Evolutionary conservation across 352 stramenopile species (phyloP), one percentile per base, ranked within the genome.

Genomic region (Phytophthora rubi): DNA sequence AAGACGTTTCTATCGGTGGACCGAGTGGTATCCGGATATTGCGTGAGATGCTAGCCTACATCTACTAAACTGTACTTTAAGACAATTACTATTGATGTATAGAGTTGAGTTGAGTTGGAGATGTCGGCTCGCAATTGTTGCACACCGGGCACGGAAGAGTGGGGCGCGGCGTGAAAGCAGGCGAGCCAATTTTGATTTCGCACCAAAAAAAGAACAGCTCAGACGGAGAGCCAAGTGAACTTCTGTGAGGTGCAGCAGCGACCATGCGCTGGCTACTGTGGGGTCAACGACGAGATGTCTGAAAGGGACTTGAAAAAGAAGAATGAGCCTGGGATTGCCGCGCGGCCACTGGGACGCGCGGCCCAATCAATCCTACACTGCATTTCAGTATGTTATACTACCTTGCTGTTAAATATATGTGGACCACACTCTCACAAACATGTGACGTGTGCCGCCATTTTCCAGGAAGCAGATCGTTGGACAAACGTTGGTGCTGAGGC

Each of bases 61-160:
- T 42, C 35, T 42, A 42, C 35, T 42, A n/a, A 30, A 53, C 13
- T 49, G 4, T 28, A 28, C 45, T 8, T 16, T 52, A 52, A 3
- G 6, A 18, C 26, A 35, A 49, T 21, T 15, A 52, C 28, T 61
- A 62, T 12, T 37, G 37, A 4, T 57, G 37, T 45, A 37, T n/a
- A 15, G 51, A 55, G 6, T 28, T 65, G 16, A 6, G n/a, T 35
- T 67, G 9, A n/a, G 42, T 48, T 45, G 37, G 33, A 12, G 39
- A 83, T 88, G 67, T 88, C 33, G 71, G 77, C 78, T 79, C 75
- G 73, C 80, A 82, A 86, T 77, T 86, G 80, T 88, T 88, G 78
- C 80, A 86, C 76, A 77, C 73, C 67, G 76, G 75, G 73, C 77
- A 86, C 65, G 70, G 78, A 81, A 65, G 45, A 76, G 64, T 73